phyloP scores from a whole-genome alignment of 257 asterid genomes.

The Solanum sitiens region DNA sequence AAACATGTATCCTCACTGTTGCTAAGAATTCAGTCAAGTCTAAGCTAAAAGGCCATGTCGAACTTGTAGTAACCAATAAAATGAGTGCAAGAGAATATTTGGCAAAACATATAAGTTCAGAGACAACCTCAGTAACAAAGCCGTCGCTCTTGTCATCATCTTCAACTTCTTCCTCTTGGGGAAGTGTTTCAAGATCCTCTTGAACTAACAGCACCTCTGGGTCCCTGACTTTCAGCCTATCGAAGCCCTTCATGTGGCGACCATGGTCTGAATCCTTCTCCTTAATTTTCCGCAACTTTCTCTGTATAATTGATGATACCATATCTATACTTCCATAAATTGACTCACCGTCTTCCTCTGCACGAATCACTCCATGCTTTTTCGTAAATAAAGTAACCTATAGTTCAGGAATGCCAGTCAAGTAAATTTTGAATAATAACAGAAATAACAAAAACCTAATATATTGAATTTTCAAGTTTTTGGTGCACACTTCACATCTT shows the following conservation, averaged over 20 bases:
- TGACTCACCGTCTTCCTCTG: constrained; percentile 78
- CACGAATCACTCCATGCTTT: constrained; percentile 87
- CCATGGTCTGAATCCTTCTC: constrained; percentile 94
- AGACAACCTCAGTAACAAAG: constrained; percentile 41
- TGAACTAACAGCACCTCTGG: constrained; percentile 14
- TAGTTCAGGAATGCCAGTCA: background rate
- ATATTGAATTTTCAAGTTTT: background rate
- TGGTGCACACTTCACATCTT: constrained; percentile 69
- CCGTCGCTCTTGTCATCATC: constrained; percentile 22
- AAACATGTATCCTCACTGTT: background rate
- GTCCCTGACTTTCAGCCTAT: constrained; percentile 58
- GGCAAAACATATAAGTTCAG: background rate
- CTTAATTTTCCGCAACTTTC: constrained; percentile 89
- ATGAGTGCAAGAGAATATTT: background rate
- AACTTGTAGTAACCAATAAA: background rate
- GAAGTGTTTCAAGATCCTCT: constrained; percentile 27
- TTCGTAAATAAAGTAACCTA: constrained; percentile 87
- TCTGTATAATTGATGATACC: constrained; percentile 69
- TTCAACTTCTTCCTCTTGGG: constrained; percentile 27
- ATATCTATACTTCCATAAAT: constrained; percentile 69
- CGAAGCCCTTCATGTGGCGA: constrained; percentile 85
- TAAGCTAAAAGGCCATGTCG: background rate
- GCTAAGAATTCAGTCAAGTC: background rate
- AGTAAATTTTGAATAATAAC: background rate
- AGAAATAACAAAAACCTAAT: background rate